These are phyloP conservation scores for Casuarina equisetifolia DNA, from an alignment of 306 rosid species.

Conservation along the genomic window DNA sequence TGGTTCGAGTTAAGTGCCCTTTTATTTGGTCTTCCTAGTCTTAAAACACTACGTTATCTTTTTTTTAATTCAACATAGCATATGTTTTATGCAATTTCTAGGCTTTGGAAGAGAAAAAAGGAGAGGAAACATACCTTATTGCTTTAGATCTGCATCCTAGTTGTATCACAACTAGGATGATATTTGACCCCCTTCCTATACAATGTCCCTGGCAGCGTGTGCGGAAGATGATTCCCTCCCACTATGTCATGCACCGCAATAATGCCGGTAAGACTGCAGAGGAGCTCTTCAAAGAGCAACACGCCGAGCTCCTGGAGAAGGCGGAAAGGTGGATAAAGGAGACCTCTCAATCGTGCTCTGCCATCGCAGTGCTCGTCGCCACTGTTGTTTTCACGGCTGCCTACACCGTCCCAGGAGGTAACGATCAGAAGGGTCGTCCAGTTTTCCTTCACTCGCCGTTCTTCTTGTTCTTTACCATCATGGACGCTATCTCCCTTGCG, in stretches of 20 bases:
- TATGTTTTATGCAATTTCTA: too few species aligned
- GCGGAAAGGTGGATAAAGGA: background rate
- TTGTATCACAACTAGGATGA: too few species aligned
- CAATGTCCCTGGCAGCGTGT: background rate
- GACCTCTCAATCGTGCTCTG: too few species aligned
- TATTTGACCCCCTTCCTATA: too few species aligned
- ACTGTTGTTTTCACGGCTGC: too few species aligned
- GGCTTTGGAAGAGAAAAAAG: too few species aligned
- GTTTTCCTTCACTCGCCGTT: background rate
- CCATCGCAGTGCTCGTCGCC: too few species aligned
- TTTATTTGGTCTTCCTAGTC: too few species aligned
- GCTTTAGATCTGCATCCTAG: too few species aligned
- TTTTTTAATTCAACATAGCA: too few species aligned
- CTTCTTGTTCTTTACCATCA: background rate
- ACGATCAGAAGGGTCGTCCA: background rate
- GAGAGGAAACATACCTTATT: too few species aligned
- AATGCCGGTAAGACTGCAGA: background rate
- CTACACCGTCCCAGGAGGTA: background rate
- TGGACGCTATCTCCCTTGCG: background rate
- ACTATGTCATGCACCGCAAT: background rate
- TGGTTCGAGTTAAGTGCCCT: constrained; percentile 4
- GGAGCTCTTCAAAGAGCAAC: background rate
- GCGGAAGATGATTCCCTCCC: background rate
- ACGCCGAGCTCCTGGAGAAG: background rate
- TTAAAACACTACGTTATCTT: too few species aligned